A percentile compares a stretch with the other conserved stretches of the same genome.
Evolutionary conservation across 768 basidiomycete species (phyloP).

Genomic region (Cytidiella melzeri): DNA sequence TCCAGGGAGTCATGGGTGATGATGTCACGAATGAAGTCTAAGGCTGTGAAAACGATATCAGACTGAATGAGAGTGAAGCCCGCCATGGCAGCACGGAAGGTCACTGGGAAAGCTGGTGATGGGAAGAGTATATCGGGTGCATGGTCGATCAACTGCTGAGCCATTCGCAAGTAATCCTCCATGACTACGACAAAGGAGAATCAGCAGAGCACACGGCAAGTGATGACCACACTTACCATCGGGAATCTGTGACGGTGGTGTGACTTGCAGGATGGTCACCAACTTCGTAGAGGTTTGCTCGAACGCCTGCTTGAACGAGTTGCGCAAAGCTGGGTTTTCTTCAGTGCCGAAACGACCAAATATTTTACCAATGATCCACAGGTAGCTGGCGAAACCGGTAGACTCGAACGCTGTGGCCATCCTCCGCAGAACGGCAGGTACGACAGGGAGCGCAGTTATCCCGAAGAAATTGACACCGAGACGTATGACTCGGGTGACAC

Average conservation of each 20-base stretch:
- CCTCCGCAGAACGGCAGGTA: conserved; percentile 63
- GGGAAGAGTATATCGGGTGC: conserved; percentile 75
- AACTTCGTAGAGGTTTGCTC: conserved; percentile 74
- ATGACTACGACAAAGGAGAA: conserved; percentile 54
- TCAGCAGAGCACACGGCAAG: neutral
- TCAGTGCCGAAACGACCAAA: conserved; percentile 72
- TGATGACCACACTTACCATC: conserved; percentile 60
- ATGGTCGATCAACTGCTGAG: conserved; percentile 59
- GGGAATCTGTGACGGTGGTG: conserved; percentile 68
- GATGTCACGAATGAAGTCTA: conserved; percentile 75
- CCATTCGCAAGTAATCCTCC: conserved; percentile 88
- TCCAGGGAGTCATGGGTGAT: conserved; percentile 69
- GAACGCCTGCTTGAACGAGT: conserved; percentile 56
- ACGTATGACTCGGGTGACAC: conserved; percentile 77
- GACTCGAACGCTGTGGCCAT: conserved; percentile 76
- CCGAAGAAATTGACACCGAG: conserved; percentile 82
- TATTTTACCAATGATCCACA: conserved; percentile 92
- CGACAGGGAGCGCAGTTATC: conserved; percentile 53
- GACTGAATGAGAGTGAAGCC: conserved; percentile 78
- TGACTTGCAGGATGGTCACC: conserved; percentile 58
- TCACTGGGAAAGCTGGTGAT: conserved; percentile 69
- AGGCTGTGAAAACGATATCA: conserved; percentile 73
- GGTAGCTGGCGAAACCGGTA: conserved; percentile 77
- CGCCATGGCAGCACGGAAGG: conserved; percentile 70
- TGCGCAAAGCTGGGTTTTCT: conserved; percentile 47